A percentile compares a stretch with the other conserved stretches of the same genome.
Evolutionary conservation across 441 rosid species (phyloP).

Genomic region (Adansonia madagascariensis): DNA sequence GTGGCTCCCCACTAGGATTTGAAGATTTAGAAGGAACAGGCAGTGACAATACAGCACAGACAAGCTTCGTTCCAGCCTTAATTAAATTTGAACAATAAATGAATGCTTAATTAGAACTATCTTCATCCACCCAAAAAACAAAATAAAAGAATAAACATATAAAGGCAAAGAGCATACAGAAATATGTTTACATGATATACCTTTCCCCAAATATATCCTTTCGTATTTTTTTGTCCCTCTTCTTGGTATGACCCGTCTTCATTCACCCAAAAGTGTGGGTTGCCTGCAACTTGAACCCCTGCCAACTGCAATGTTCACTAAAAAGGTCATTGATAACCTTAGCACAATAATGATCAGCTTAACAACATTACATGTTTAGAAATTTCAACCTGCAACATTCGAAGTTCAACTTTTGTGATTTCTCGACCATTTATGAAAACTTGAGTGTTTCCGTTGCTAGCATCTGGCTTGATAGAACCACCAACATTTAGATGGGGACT

Average conservation of each 20-base stretch:
- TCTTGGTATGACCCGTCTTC: slow-evolving; percentile 92
- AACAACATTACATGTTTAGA: slow-evolving; percentile 9
- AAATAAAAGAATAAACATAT: slow-evolving; percentile 5
- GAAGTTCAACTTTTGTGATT: slow-evolving; percentile 83
- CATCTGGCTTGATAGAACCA: slow-evolving; percentile 55
- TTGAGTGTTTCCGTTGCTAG: slow-evolving; percentile 90
- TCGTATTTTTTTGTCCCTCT: slow-evolving; percentile 91
- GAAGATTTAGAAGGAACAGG: slow-evolving; percentile 76
- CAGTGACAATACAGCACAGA: slow-evolving; percentile 75
- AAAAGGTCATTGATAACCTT: slow-evolving; percentile 27
- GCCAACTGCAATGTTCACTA: slow-evolving; percentile 65
- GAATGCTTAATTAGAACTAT: slow-evolving; percentile 18
- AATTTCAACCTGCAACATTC: slow-evolving; percentile 83
- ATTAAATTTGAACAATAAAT: slow-evolving; percentile 26
- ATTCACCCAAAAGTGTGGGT: slow-evolving; percentile 93
- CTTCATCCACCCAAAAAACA: slow-evolving; percentile 7
- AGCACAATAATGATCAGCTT: slow-evolving; percentile 25
- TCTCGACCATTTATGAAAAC: slow-evolving; percentile 82
- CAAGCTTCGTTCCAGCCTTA: slow-evolving; percentile 82
- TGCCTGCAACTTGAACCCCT: slow-evolving; percentile 95
- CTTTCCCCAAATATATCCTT: slow-evolving; percentile 93
- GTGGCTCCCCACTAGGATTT: slow-evolving; percentile 56
- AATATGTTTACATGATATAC: slow-evolving; percentile 41
- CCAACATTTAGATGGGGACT: slow-evolving; percentile 78
- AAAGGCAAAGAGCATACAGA: slow-evolving; percentile 1